Base-by-base conservation (phyloP, 2,329 filamentous ascomycete genomes). In the Talaromyces marneffei region DNA sequence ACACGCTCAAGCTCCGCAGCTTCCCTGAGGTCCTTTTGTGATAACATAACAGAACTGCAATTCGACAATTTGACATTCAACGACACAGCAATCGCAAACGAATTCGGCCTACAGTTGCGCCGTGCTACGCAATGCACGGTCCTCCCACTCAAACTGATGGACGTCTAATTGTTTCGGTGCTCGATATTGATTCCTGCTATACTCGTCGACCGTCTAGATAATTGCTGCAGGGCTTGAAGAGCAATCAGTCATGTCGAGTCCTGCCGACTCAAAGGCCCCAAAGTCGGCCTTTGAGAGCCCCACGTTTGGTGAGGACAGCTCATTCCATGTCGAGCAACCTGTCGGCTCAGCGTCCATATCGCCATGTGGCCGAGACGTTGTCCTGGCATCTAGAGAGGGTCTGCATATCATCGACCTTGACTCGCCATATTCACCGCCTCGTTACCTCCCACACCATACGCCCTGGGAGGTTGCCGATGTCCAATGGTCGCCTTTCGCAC, bases 391-490 rank as follows among this genome's bases (percentile, higher is more conserved):
- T 82, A 91, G 90, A 58, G 89, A 94, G 70, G 92, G 92, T 52
- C 83, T 97, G 60, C 88, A 93, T 71, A 91, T 97, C 67, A 92
- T 97, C 70, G 92, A 97, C 69, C 82, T 97, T 52, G 92, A 97
- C 77, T 92, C 87, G 10, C 91, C 91, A 0, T 94, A 92, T 72
- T 94, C 89, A 63, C 88, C 89, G 9, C 93, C 93, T 18, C 88
- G 92, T 18, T 88, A 92, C 69, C 82, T 97, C 67, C 89, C 89
- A 64, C 91, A 96, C 75, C 89, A 91, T 60, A 87, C 91, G 46
- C 89, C 91, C n/a, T 97, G 92, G 91, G 87, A 96, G 57, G 92
- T 96, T 4, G 92, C 93, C 10, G 93, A 97, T 74, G 92, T 96
- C 31, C 93, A 97, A 75, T 97, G 93, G 93, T 96, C 91, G 10